These are phyloP conservation scores for Durio zibethinus DNA, from an alignment of 345 rosid genomes.

Conservation along the genomic window DNA sequence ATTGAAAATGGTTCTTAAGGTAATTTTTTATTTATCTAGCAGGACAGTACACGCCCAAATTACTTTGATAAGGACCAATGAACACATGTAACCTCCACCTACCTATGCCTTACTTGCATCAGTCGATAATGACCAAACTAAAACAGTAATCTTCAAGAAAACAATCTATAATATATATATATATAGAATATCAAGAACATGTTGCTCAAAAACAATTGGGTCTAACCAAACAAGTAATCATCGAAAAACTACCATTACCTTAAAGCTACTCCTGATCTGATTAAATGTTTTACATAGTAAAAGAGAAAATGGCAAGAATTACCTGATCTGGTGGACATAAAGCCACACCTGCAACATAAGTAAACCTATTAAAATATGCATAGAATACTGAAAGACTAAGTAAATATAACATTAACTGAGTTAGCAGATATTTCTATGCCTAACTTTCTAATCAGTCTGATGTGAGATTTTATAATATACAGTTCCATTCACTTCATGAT, in stretches of 20 bases:
- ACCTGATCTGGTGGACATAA: conserved; percentile 53
- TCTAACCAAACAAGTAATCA: background rate
- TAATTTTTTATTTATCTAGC: background rate
- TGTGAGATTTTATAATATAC: background rate
- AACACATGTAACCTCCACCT: background rate
- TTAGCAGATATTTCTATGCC: too few relatives aligned
- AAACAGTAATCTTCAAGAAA: background rate
- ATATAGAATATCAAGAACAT: background rate
- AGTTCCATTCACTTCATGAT: background rate
- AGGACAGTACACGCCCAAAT: background rate
- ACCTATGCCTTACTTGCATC: background rate
- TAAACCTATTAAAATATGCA: conserved; percentile 22
- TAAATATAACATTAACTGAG: background rate
- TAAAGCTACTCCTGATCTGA: too few relatives aligned
- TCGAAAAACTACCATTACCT: background rate
- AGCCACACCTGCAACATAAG: conserved; percentile 50
- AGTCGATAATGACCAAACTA: conserved; percentile 1
- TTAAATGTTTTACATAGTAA: too few relatives aligned
- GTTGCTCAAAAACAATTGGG: background rate
- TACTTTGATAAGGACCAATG: background rate
- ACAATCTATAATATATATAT: too few relatives aligned
- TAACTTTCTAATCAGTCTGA: too few relatives aligned
- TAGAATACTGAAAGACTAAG: background rate
- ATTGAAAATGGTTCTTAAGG: background rate
- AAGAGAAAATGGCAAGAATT: conserved; percentile 10